Base-by-base conservation (phyloP, 2,329 filamentous ascomycete species). In the Cladosporium sp. region DNA sequence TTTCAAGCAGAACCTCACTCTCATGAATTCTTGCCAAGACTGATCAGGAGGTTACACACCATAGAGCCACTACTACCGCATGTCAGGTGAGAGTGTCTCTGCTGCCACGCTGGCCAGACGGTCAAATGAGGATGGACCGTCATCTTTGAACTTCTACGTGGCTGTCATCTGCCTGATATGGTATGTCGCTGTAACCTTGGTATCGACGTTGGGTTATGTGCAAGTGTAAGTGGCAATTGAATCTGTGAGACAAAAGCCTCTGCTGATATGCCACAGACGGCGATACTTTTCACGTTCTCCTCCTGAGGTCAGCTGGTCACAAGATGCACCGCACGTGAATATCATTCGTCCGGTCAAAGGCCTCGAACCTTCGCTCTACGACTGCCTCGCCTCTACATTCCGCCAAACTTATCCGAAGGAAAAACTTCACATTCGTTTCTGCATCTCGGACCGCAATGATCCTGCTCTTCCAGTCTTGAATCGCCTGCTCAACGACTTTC, bases 271-370 rank as follows among this genome's bases (percentile, higher is more conserved):
- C 8, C 3, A 17, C 64, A 86, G 84, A 77, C 81, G 81, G 69
- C 77, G 78, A 57, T 76, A 83, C 66, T 85, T 82, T 67, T 80
- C 78, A 22, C 72, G 66, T 55, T 73, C 69, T 42, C 81, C 78
- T 50, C 28, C 14, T 42, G 43, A 37, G 17, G 47, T 69, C 68
- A 45, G 74, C 70, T 45, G 56, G 63, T 67, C 28, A 56, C 17
- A 56, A 12, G 76, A 86, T 39, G 79, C 91, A 3, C 93, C 92
- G 15, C 87, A 90, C 76, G 82, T 99, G 67, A 97, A 94, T 34
- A 83, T 96, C 61, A 92, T 99, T 65, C 89, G 94, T 2, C 95
- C 94, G 0, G 88, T 96, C 64, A 97, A 97, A 75, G 94, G 92
- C 61, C 81, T 96, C 58, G 94, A 97, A 72, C 89, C 92, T 3